phyloP scores from a whole-genome alignment of 352 stramenopile species.

The Blastocystis sp. region DNA sequence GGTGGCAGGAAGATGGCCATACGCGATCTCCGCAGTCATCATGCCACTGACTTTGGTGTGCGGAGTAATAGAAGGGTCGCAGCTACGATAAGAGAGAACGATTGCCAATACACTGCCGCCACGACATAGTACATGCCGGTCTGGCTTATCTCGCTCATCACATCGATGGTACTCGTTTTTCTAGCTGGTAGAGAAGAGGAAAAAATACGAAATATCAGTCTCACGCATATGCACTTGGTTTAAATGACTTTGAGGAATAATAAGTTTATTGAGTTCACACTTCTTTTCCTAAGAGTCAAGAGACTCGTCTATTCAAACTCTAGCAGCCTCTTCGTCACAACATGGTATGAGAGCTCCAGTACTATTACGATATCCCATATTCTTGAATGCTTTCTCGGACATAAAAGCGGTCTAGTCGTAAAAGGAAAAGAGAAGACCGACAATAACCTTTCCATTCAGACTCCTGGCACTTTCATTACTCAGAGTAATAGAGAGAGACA shows the following conservation, averaged over 20 bases:
- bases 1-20: conserved; percentile 44
- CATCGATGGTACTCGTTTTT: background rate
- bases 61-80: background rate
- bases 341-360: conserved; percentile 10
- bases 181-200: background rate
- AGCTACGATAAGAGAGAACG: background rate
- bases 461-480: background rate
- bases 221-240: background rate
- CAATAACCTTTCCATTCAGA: conserved; percentile 16
- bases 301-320: background rate
- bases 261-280: background rate
- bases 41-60: background rate
- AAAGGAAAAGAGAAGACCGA: background rate
- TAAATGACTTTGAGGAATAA: background rate
- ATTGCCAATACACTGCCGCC: background rate
- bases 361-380: conserved; percentile 31
- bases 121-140: conserved; percentile 44
- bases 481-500: background rate
- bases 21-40: conserved; percentile 39
- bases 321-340: conserved; percentile 1
- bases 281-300: background rate
- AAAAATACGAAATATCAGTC: background rate
- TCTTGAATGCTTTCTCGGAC: conserved; percentile 4
- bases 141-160: background rate
- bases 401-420: conserved; percentile 21